These are phyloP conservation scores for Ensete glaucum DNA, from an alignment of 176 grass and related monocot genomes.

Conservation along the genomic window DNA sequence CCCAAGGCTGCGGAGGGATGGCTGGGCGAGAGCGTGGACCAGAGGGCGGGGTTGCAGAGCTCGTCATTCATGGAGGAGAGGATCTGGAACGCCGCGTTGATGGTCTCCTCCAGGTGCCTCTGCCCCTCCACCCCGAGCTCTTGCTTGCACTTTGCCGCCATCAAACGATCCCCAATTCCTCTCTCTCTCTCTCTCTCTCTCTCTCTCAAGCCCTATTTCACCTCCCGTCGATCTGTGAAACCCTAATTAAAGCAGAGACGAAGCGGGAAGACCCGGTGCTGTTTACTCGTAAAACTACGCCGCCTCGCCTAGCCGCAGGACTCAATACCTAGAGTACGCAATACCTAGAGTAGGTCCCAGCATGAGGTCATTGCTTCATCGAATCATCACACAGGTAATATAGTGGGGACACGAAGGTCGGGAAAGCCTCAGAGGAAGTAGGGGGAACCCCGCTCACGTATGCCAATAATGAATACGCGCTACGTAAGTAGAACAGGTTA, in stretches of 20 bases:
- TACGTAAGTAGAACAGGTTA: background rate
- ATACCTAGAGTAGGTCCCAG: no score
- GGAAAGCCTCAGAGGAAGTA: no score
- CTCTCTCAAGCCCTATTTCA: background rate
- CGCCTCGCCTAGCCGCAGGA: no score
- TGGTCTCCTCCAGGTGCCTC: slow-evolving; percentile 82
- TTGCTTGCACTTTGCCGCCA: slow-evolving; percentile 45
- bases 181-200: background rate
- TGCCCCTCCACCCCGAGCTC: slow-evolving; percentile 73
- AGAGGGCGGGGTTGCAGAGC: slow-evolving; percentile 95
- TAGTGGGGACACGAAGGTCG: no score
- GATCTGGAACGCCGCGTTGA: slow-evolving; percentile 78
- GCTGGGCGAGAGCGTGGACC: slow-evolving; percentile 44
- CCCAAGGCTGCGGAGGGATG: background rate
- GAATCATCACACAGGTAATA: no score
- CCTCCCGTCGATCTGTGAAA: background rate
- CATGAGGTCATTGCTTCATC: no score
- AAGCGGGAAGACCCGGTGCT: background rate
- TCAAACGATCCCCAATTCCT: background rate
- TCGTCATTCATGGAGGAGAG: slow-evolving; percentile 99
- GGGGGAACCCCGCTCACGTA: no score
- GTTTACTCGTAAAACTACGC: background rate
- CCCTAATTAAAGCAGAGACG: background rate
- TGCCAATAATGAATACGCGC: background rate
- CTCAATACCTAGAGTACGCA: no score